These are phyloP conservation scores for Debaryomyces udenii DNA, from an alignment of 1,139 yeast species.

Conservation along the genomic window DNA sequence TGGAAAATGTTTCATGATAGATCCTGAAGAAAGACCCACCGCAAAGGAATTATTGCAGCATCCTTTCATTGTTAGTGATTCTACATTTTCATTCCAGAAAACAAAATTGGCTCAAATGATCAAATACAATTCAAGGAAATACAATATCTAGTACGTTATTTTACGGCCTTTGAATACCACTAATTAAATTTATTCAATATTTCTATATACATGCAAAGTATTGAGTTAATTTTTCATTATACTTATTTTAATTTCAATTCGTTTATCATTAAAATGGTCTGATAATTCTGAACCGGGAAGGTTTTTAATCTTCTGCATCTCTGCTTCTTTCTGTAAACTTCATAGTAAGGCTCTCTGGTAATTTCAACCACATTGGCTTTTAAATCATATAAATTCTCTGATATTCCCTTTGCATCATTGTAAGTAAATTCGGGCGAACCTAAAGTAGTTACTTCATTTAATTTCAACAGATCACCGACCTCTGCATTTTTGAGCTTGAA, in stretches of 20 bases:
- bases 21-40: constrained; percentile 86
- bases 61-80: constrained; percentile 56
- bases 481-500: constrained; percentile 72
- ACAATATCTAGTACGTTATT: constrained; percentile 8
- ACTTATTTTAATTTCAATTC: constrained; percentile 58
- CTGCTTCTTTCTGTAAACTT: constrained; percentile 62
- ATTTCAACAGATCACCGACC: constrained; percentile 76
- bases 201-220: constrained; percentile 12
- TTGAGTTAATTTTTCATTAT: neutral
- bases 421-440: constrained; percentile 85
- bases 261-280: constrained; percentile 79
- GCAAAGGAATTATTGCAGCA: constrained; percentile 69
- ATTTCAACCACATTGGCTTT: constrained; percentile 84
- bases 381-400: constrained; percentile 52
- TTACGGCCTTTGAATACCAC: neutral
- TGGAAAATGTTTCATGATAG: constrained; percentile 74
- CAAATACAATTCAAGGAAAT: constrained; percentile 33
- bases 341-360: constrained; percentile 77
- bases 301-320: constrained; percentile 86
- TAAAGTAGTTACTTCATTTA: constrained; percentile 75
- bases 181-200: neutral
- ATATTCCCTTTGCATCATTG: constrained; percentile 39
- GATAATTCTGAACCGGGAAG: constrained; percentile 72
- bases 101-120: constrained; percentile 63
- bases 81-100: constrained; percentile 57